A percentile compares a stretch with the other conserved stretches of the same genome.
These are phyloP conservation scores for Monosporascus ibericus DNA, from an alignment of 2,329 filamentous ascomycete species.

Conservation along the genomic window DNA sequence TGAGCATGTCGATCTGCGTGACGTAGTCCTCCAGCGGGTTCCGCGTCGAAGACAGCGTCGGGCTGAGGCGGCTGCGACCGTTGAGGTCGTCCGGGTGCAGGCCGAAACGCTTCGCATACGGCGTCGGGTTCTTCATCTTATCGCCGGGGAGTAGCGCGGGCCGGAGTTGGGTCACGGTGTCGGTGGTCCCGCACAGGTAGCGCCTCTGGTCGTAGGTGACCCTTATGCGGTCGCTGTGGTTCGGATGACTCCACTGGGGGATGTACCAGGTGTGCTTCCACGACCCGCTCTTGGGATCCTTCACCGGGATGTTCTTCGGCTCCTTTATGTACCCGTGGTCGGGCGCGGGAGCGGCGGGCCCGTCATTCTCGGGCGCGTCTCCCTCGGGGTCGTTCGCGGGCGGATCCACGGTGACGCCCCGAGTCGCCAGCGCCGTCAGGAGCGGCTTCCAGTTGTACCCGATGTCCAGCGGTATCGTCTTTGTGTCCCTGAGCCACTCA, in stretches of 20 bases:
- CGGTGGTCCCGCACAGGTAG: background rate
- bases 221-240: conserved; percentile 5
- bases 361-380: background rate
- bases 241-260: conserved; percentile 19
- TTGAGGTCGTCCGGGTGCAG: conserved; percentile 16
- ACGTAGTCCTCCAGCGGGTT: conserved; percentile 12
- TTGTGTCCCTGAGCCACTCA: background rate
- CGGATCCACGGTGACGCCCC: background rate
- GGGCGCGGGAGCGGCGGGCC: background rate
- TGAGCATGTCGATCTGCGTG: conserved; percentile 13
- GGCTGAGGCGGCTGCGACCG: conserved; percentile 23
- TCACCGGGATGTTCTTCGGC: background rate
- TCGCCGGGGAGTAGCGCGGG: conserved; percentile 19
- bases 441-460: conserved; percentile 6
- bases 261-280: conserved; percentile 15
- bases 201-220: background rate
- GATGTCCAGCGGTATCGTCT: conserved; percentile 1
- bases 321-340: background rate
- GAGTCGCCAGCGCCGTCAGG: background rate
- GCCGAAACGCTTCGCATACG: conserved; percentile 20
- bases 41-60: conserved; percentile 15
- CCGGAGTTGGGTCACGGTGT: conserved; percentile 5
- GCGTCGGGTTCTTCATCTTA: conserved; percentile 11
- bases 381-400: background rate
- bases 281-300: conserved; percentile 3